A percentile compares a stretch with the other conserved stretches of the same genome.
phyloP scores from a whole-genome alignment of 768 basidiomycete genomes.

The Rossbeevera mucosa region DNA sequence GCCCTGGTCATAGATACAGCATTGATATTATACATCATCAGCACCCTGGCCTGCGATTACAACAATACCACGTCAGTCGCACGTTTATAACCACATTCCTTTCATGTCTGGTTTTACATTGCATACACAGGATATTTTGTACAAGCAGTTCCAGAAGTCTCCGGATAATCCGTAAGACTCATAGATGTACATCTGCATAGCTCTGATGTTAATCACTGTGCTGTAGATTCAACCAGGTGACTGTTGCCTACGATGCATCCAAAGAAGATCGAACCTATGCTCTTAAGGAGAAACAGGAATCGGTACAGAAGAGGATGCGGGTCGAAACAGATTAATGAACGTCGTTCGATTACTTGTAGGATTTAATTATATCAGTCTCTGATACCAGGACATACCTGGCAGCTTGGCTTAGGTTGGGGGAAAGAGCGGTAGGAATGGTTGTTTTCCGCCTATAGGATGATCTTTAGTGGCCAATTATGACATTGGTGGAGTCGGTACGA shows the following conservation, averaged over 20 bases:
- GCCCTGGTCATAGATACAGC: neutral
- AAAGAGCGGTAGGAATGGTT: neutral
- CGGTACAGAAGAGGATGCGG: slow-evolving; percentile 63
- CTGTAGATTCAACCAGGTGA: slow-evolving; percentile 76
- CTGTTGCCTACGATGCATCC: slow-evolving; percentile 75
- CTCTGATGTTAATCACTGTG: slow-evolving; percentile 1
- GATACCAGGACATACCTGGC: too few species aligned
- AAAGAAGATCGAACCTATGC: slow-evolving; percentile 83
- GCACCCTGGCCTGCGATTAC: slow-evolving; percentile 86
- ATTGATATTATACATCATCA: slow-evolving; percentile 28
- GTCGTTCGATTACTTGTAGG: slow-evolving; percentile 1
- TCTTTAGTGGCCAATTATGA: neutral
- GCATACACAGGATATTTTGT: slow-evolving; percentile 63
- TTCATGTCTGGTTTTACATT: neutral
- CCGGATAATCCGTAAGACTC: slow-evolving; percentile 85
- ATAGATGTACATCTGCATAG: slow-evolving; percentile 2
- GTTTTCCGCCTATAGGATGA: too few species aligned
- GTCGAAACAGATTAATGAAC: slow-evolving; percentile 21
- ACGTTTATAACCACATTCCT: slow-evolving; percentile 1
- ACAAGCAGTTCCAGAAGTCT: slow-evolving; percentile 95
- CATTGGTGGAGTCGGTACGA: neutral
- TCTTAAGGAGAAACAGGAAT: slow-evolving; percentile 61
- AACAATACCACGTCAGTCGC: slow-evolving; percentile 75
- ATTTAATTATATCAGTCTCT: neutral
- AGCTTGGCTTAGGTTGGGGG: neutral